These are phyloP conservation scores for Penicillium sp. DNA, from an alignment of 2,329 filamentous ascomycete species.

Conservation along the genomic window DNA sequence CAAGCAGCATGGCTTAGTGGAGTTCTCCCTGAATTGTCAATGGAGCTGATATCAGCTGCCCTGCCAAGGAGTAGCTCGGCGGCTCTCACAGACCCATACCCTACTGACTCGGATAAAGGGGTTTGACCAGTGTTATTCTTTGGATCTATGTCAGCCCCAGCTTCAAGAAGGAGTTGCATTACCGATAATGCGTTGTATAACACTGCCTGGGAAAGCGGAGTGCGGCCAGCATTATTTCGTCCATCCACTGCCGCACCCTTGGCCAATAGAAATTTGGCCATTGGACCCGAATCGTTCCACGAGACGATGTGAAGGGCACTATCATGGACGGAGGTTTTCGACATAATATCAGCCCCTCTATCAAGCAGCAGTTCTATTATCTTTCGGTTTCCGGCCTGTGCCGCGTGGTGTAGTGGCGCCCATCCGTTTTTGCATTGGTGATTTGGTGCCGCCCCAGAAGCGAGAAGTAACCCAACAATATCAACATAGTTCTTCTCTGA, in stretches of 20 bases:
- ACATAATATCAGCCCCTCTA: neutral
- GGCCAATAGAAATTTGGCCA: too few species aligned
- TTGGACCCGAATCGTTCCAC: too few species aligned
- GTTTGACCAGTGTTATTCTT: neutral
- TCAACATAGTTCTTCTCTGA: too few species aligned
- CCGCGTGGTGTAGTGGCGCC: neutral
- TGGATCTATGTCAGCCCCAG: neutral
- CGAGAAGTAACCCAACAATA: too few species aligned
- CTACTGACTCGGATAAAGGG: neutral
- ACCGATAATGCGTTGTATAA: too few species aligned
- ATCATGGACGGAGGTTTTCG: neutral
- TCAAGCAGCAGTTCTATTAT: neutral
- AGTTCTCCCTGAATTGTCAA: too few species aligned
- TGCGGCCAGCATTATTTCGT: neutral
- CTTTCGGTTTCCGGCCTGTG: neutral
- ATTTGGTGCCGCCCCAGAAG: too few species aligned
- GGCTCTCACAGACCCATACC: neutral
- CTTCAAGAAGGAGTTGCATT: neutral
- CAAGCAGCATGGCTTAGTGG: too few species aligned
- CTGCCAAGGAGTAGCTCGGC: neutral
- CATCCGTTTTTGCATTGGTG: neutral
- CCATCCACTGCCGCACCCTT: too few species aligned
- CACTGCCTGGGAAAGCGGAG: neutral
- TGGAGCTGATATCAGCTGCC: neutral
- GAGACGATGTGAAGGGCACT: too few species aligned